A percentile compares a stretch with the other conserved stretches of the same genome.
phyloP scores from a whole-genome alignment of 371 early-diverging fungal species.

The Mortierella sp. region DNA sequence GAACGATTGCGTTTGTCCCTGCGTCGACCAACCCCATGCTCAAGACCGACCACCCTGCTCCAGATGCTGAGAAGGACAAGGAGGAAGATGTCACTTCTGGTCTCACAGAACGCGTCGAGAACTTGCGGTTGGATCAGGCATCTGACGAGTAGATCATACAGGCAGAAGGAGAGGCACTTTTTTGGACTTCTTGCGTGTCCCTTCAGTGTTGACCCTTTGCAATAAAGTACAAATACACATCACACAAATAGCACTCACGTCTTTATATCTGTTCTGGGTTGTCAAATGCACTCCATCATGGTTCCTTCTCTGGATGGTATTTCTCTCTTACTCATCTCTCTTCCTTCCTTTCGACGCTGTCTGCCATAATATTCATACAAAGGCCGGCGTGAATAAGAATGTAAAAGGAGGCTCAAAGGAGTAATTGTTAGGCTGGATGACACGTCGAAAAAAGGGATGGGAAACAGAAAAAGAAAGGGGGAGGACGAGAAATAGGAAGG shows the following conservation, averaged over 20 bases:
- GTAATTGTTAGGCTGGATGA: background rate
- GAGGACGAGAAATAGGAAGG: background rate
- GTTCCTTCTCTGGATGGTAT: background rate
- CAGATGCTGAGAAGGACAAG: background rate
- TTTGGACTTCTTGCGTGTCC: background rate
- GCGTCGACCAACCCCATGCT: conserved; percentile 28
- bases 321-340: background rate
- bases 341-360: background rate
- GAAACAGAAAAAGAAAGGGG: background rate
- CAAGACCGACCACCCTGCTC: conserved; percentile 13
- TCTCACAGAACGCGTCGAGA: conserved; percentile 22
- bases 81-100: background rate
- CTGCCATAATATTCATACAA: background rate
- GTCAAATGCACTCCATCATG: background rate
- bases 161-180: background rate
- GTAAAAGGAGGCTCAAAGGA: background rate
- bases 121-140: conserved; percentile 14
- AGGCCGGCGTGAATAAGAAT: background rate
- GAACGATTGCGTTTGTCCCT: conserved; percentile 33
- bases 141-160: background rate
- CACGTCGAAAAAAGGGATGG: background rate
- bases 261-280: background rate
- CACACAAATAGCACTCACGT: background rate
- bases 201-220: background rate
- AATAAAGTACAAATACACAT: background rate